These are phyloP conservation scores for Ascochyta fabae DNA, from an alignment of 2,329 filamentous ascomycete genomes.

Conservation along the genomic window DNA sequence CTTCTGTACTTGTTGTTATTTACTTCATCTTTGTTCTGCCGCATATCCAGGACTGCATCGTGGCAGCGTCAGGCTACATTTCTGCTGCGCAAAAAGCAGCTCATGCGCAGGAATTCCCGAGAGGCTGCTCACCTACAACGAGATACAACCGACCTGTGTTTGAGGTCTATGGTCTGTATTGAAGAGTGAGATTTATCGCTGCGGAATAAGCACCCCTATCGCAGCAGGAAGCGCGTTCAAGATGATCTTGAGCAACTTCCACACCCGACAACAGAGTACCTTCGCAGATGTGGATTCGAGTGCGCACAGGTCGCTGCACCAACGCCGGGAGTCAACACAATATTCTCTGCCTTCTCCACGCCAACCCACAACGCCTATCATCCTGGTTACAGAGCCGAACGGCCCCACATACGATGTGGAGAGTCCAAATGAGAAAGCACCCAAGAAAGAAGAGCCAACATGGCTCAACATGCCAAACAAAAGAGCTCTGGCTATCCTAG, in stretches of 20 bases:
- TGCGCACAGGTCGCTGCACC: constrained; percentile 18
- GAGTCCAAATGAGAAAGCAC: neutral
- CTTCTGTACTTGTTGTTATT: constrained; percentile 5
- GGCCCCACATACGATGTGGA: constrained; percentile 5
- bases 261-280: constrained; percentile 4
- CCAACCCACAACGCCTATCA: constrained; percentile 5
- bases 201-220: neutral
- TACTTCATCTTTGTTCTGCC: constrained; percentile 17
- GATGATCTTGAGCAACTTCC: constrained; percentile 10
- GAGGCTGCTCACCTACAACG: constrained; percentile 9
- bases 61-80: constrained; percentile 8
- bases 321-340: constrained; percentile 9
- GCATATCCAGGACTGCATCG: constrained; percentile 11
- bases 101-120: constrained; percentile 17
- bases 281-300: constrained; percentile 2
- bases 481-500: constrained; percentile 48
- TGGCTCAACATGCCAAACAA: constrained; percentile 53
- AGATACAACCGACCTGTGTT: constrained; percentile 17
- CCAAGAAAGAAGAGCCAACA: constrained; percentile 32
- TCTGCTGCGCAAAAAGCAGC: constrained; percentile 14
- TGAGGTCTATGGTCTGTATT: constrained; percentile 50
- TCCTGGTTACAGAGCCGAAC: constrained; percentile 2
- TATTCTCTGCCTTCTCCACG: constrained; percentile 1
- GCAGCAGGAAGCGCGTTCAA: neutral
- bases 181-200: neutral